Percentiles rank a stretch among this genome's conserved stretches.
These are phyloP conservation scores for Diaporthe sp. DNA, from an alignment of 2,329 filamentous ascomycete genomes.

Conservation along the genomic window DNA sequence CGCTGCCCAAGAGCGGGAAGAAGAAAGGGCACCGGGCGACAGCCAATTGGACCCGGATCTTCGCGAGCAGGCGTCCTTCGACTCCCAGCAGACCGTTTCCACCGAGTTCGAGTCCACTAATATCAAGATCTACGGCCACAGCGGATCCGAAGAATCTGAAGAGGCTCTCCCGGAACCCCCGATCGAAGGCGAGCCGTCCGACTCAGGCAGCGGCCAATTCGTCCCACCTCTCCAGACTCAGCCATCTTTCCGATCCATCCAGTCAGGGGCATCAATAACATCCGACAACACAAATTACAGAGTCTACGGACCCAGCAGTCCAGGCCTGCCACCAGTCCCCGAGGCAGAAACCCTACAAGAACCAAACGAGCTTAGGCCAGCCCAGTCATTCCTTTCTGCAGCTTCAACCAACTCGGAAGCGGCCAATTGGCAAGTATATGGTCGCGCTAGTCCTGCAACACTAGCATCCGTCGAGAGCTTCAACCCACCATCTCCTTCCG, in stretches of 20 bases:
- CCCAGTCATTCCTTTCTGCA: conserved; percentile 48
- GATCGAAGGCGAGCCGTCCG: conserved; percentile 12
- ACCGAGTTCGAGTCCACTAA: conserved; percentile 65
- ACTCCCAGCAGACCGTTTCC: conserved; percentile 55
- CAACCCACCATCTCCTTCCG: conserved; percentile 34
- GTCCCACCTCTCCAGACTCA: conserved; percentile 35
- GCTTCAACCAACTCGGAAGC: conserved; percentile 57
- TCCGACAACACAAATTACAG: conserved; percentile 65
- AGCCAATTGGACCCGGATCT: conserved; percentile 32
- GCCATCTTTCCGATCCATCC: conserved; percentile 33
- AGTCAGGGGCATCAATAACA: conserved; percentile 52
- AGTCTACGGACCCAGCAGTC: conserved; percentile 58
- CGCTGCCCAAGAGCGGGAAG: background rate
- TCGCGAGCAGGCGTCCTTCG: conserved; percentile 54
- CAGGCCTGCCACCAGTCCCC: conserved; percentile 39
- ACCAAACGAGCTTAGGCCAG: conserved; percentile 39
- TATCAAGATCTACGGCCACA: conserved; percentile 66
- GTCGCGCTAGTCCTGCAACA: conserved; percentile 52
- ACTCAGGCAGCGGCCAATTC: conserved; percentile 28
- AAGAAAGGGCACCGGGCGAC: conserved; percentile 6
- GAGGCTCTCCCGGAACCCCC: conserved; percentile 27
- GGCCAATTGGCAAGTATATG: conserved; percentile 62
- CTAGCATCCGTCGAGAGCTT: conserved; percentile 57
- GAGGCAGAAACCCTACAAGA: conserved; percentile 31
- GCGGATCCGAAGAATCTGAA: conserved; percentile 42